Conservation (phyloP, 148 eudicot species). For the Heliamphora exappendiculata region DNA sequence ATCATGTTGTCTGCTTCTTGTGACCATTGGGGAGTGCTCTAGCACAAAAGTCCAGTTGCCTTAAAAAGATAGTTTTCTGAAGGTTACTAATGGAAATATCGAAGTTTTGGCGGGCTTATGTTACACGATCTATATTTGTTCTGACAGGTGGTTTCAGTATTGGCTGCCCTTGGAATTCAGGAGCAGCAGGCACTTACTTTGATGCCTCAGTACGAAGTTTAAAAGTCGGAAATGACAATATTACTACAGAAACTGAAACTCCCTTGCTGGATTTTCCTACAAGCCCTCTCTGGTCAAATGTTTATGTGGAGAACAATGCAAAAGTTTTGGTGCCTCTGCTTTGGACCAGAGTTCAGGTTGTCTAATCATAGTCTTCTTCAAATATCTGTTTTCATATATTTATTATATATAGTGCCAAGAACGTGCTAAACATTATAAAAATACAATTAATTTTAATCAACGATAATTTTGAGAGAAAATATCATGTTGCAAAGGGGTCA, state of each 20-base stretch:
- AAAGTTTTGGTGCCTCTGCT: constrained; percentile 80
- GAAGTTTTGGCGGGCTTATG: constrained; percentile 1
- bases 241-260: constrained; percentile 77
- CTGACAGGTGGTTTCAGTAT: constrained; percentile 67
- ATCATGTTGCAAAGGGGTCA: no score
- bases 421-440: no score
- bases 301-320: constrained; percentile 73
- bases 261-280: constrained; percentile 79
- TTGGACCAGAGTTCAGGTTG: constrained; percentile 94
- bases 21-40: not conserved
- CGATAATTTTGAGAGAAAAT: no score
- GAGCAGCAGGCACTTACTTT: constrained; percentile 84
- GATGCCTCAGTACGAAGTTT: constrained; percentile 63
- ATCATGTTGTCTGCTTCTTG: not conserved
- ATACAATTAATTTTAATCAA: no score
- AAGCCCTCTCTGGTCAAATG: constrained; percentile 74
- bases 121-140: constrained; percentile 9
- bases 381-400: not conserved
- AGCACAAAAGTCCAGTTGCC: not conserved
- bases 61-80: constrained; percentile 3
- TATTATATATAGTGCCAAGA: no score
- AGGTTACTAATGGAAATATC: not conserved
- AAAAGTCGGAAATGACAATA: constrained; percentile 67
- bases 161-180: constrained; percentile 72
- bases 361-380: constrained; percentile 9